Evolutionary conservation across 2,329 filamentous ascomycete species (phyloP).

Genomic region (Aspergillus oerlinghausenensis): DNA sequence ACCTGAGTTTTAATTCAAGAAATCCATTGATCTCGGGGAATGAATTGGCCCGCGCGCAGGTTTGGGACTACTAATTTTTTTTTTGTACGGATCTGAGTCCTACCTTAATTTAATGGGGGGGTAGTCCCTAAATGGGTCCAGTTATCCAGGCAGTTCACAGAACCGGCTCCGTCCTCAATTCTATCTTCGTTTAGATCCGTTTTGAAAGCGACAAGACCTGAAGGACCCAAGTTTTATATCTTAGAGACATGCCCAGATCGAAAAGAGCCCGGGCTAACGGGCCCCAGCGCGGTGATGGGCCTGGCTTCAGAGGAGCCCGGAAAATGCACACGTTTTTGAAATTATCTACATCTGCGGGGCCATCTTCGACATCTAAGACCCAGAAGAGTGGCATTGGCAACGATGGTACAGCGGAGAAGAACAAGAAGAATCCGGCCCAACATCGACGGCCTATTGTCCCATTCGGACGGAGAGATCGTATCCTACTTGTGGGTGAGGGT

Average conservation of each 20-base stretch:
- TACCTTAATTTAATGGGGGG: not conserved
- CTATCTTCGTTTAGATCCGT: not conserved
- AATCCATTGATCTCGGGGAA: not conserved
- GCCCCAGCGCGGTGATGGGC: not conserved
- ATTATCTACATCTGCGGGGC: conserved; percentile 17
- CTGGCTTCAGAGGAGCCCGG: conserved; percentile 2
- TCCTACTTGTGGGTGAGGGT: conserved; percentile 45
- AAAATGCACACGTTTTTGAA: conserved; percentile 28
- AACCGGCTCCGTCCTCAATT: not conserved
- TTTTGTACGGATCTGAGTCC: not conserved
- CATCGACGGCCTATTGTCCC: conserved; percentile 34
- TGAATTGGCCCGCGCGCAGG: not conserved
- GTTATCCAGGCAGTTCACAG: not conserved
- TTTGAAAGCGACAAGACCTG: not conserved
- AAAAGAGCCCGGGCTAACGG: conserved; percentile 16
- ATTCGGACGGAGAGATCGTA: conserved; percentile 38
- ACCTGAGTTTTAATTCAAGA: not conserved
- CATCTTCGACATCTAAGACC: not conserved
- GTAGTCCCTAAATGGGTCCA: not conserved
- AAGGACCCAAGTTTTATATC: not conserved
- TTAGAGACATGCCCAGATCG: conserved; percentile 19
- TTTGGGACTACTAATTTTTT: not conserved
- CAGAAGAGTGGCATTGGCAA: conserved; percentile 2
- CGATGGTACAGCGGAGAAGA: conserved; percentile 5
- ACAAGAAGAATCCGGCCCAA: conserved; percentile 10